These are phyloP conservation scores for Hymenoscyphus occultus DNA, from an alignment of 2,329 filamentous ascomycete genomes.

Conservation along the genomic window DNA sequence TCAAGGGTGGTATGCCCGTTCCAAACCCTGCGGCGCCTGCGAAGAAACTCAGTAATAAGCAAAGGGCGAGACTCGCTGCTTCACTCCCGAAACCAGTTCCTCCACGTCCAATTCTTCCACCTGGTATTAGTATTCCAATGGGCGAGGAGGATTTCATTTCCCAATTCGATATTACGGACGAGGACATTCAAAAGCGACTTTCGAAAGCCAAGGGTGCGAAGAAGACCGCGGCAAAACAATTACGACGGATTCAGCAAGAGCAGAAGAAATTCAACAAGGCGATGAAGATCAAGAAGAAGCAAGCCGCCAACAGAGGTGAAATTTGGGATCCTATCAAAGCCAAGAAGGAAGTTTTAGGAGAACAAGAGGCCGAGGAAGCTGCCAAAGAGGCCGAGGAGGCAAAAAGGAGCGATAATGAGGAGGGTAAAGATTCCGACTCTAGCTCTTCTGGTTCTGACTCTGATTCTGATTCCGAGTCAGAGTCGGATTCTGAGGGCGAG, in stretches of 20 bases:
- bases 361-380: slow-evolving; percentile 16
- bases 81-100: slow-evolving; percentile 24
- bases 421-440: slow-evolving; percentile 13
- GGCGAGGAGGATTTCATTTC: slow-evolving; percentile 36
- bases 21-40: neutral
- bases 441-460: slow-evolving; percentile 14
- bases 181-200: slow-evolving; percentile 31
- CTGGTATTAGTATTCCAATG: slow-evolving; percentile 29
- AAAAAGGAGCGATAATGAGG: neutral
- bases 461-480: slow-evolving; percentile 13
- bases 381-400: slow-evolving; percentile 10
- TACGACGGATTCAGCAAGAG: slow-evolving; percentile 26
- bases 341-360: slow-evolving; percentile 25
- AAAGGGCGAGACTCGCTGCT: slow-evolving; percentile 23
- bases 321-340: slow-evolving; percentile 28
- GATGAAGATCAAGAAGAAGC: slow-evolving; percentile 30
- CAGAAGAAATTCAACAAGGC: slow-evolving; percentile 31
- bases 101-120: slow-evolving; percentile 32
- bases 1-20: neutral
- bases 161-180: slow-evolving; percentile 37
- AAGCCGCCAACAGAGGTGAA: slow-evolving; percentile 24
- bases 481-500: slow-evolving; percentile 13
- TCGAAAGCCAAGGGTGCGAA: slow-evolving; percentile 25
- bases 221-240: slow-evolving; percentile 21
- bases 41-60: slow-evolving; percentile 24